phyloP scores from a whole-genome alignment of 768 basidiomycete species.

The Phanerochaete carnosa region DNA sequence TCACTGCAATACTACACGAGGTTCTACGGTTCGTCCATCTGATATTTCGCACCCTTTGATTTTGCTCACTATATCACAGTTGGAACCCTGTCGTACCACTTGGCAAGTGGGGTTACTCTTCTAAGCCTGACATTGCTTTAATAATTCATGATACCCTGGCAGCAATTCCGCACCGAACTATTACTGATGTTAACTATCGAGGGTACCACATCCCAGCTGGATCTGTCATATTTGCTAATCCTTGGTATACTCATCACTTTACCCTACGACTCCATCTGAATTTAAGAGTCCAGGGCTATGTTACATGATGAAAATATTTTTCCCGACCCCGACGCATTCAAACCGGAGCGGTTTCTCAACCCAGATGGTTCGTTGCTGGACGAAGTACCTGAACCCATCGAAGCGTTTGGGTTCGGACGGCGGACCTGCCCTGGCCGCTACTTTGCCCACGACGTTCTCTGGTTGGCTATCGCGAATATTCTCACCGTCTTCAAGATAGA shows the following conservation, averaged over 20 bases:
- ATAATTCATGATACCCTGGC: not conserved
- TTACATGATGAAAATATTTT: conserved; percentile 46
- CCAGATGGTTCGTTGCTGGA: conserved; percentile 8
- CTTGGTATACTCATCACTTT: not conserved
- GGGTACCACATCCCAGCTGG: conserved; percentile 5
- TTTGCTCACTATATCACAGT: not conserved
- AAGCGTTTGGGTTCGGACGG: not conserved
- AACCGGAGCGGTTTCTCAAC: conserved; percentile 41
- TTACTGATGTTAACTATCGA: conserved; percentile 26
- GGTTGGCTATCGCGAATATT: not conserved
- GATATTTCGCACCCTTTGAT: too few relatives aligned
- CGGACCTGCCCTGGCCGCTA: conserved; percentile 3
- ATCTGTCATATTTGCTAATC: not conserved
- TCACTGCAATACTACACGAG: conserved; percentile 30
- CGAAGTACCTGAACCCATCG: not conserved
- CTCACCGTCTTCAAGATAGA: conserved; percentile 1
- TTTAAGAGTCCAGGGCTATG: conserved; percentile 13
- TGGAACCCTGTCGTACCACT: not conserved
- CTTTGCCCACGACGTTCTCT: not conserved
- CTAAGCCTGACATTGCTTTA: not conserved
- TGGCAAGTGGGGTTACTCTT: not conserved
- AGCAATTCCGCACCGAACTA: conserved; percentile 14
- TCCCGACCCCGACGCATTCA: conserved; percentile 44
- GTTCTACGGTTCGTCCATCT: not conserved
- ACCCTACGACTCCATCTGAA: not conserved